Base-by-base conservation (phyloP, 805 yeast species). In the Zygoascus flipseniorum region DNA sequence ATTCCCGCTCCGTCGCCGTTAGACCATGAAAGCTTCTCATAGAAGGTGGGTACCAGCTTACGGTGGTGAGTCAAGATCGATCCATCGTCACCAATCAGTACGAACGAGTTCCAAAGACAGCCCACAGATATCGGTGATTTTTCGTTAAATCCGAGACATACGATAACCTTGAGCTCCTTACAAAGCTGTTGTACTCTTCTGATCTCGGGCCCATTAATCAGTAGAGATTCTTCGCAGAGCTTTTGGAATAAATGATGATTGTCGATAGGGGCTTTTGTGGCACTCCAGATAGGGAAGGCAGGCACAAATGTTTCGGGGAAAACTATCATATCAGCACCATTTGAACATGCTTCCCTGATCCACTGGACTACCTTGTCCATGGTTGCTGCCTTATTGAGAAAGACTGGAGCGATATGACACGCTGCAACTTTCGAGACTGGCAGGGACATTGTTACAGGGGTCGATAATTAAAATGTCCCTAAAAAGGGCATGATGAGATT, bases 161-260 rank as follows among this genome's bases (percentile, higher is more conserved):
- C 62, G 14, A 60, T 56, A 16, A 62, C 59, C n/a, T 53, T 56
- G 19, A 60, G 37, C 35, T 58, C 58, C 31, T 41, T 53, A 43
- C 63, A 60, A 9, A 58, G 31, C 1, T 52, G 50, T 39, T 51
- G 48, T 8, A 62, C 19, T 14, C 47, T 14, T 13, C 14, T 46
- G 44, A 61, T 62, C 47, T 62, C 65, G 11, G 65, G 65, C 2
- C 65, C 65, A 56, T 61, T 63, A 8, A 62, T 58, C 42, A 53
- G 60, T n/a, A 62, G 52, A n/a, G 62, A 56, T 35, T 60, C 59
- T 44, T 62, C 61, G 23, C 58, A 58, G 9, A 61, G 46, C 18
- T 52, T 58, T 28, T 50, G 51, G 50, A 62, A 61, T 26, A 61
- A 49, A 31, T 61, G 60, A 48, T 62, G 65, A 39, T 62, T 60